Evolutionary conservation across 345 rosid species (phyloP), one percentile per base, ranked within the genome.

Genomic region (Eucalyptus urophylla): DNA sequence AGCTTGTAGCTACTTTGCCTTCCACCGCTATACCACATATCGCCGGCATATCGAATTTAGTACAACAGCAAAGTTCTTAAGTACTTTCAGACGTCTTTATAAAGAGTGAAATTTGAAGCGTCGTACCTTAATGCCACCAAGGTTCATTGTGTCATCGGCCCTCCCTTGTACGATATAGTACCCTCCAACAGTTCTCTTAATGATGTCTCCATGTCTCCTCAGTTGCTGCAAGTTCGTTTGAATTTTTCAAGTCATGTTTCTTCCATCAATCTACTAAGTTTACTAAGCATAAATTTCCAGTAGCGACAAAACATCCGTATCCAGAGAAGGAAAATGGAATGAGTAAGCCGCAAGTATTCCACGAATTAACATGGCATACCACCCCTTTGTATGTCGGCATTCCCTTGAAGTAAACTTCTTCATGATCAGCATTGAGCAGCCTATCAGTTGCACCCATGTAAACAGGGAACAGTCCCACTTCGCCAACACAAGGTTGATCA

Each of bases 141-240:
- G 97, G 90, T 97, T 97, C 99, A 97, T 97, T 87, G 99, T 97
- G 92, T 97, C 99, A 92, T 97, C 99, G 88, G 98, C 97, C 92
- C 99, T 91, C 44, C 99, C 99, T 89, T 95, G 98, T 33, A 97
- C 98, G 80, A 90, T 29, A 37, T 86, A 94, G 90, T 93, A 95
- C 89, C 99, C 98, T 87, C 99, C 97, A 49, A 92, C 89, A 5
- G 97, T 96, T 92, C 97, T 93, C 92, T 93, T 92, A 56, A 97
- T 51, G 49, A 97, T 90, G 94, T 97, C 98, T 87, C 99, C 99
- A 45, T 97, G 99, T 89, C 99, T 95, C 92, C 99, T 95, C 29
- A 97, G 98, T 27, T 72, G 90, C 99, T 97, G 95, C 90, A 83
- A 87, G 86, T 60, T 69, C 65, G 25, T 40, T 33, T 40, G 50